Evolutionary conservation across 345 rosid genomes (phyloP).

Genomic region (Mangifera indica): DNA sequence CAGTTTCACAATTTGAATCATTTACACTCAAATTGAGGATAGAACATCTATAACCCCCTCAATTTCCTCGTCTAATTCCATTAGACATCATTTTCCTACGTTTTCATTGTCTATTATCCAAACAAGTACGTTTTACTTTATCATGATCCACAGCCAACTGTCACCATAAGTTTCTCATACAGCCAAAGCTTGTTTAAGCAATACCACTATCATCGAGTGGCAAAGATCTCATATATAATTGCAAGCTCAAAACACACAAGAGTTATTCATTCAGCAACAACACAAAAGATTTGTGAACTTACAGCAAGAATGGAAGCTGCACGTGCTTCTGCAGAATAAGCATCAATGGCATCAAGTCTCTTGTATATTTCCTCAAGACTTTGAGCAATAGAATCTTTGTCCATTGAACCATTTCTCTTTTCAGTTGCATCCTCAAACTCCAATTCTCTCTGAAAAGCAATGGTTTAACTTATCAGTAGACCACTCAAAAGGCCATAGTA

Average conservation of each 20-base stretch:
- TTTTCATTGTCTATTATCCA: too few relatives aligned
- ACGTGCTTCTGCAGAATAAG: conserved; percentile 90
- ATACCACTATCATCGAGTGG: background rate
- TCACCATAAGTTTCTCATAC: background rate
- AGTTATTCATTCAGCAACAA: conserved; percentile 7
- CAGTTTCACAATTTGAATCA: background rate
- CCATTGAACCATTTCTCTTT: conserved; percentile 49
- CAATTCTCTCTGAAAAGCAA: conserved; percentile 58
- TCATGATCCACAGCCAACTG: background rate
- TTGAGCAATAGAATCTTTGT: conserved; percentile 59
- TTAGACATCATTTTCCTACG: too few relatives aligned
- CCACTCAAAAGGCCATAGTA: conserved; percentile 1
- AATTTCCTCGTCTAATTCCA: background rate
- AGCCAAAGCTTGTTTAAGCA: background rate
- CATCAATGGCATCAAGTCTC: conserved; percentile 91
- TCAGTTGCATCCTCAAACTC: conserved; percentile 54
- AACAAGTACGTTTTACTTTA: too few relatives aligned
- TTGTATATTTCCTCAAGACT: conserved; percentile 90
- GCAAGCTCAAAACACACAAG: conserved; percentile 9
- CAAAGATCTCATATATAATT: conserved; percentile 2
- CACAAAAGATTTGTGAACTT: conserved; percentile 27
- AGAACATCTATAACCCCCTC: background rate
- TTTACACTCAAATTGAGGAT: background rate
- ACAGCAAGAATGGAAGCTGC: conserved; percentile 98
- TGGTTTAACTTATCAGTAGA: conserved; percentile 26